Evolutionary conservation across 148 eudicot genomes (phyloP), one percentile per base, ranked within the genome.

Genomic region (Cornus suecica): DNA sequence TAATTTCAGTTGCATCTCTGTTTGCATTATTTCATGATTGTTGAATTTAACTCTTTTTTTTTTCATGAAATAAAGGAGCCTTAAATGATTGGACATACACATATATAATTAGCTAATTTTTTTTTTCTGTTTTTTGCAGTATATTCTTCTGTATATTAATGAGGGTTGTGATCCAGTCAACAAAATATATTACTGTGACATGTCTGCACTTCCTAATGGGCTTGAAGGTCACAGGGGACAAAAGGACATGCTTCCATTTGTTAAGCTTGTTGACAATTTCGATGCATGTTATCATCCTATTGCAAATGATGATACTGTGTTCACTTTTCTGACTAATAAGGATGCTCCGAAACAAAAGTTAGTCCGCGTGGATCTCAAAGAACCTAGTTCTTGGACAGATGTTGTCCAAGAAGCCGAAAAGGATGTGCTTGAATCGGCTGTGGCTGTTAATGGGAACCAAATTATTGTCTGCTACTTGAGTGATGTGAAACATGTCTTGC

Each of bases 281-380:
- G 99, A 92, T 27, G 99, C 97, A 78, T 76, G 77, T 60, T 95
- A 95, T 78, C 77, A 77, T 5, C 81, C 71, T 70, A 77, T 95
- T 69, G 99, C 99, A 18, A 92, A 95, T 83, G 97, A 95, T 34
- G 89, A 80, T 65, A 87, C 94, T 3, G 60, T 90, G 15, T 95
- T 95, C 76, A 95, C 97, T 70, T 92, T 95, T 76, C 85, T 74
- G 70, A 92, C 97, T 61, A 95, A 95, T 71, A 92, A 95, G 83
- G 83, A 95, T 78, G 97, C 99, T 78, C 97, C 99, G 24, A 92
- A 80, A 77, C 85, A 95, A 79, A 95, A 95, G 81, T 78, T 95
- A 80, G 90, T 88, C 69, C 90, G 97, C 64, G 90, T 91, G 70
- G 97, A 95, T 82, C 84, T 95, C 66, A 90, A 84, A 65, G 83